Base-by-base conservation (phyloP, 306 rosid genomes). In the Rosa lucieae region DNA sequence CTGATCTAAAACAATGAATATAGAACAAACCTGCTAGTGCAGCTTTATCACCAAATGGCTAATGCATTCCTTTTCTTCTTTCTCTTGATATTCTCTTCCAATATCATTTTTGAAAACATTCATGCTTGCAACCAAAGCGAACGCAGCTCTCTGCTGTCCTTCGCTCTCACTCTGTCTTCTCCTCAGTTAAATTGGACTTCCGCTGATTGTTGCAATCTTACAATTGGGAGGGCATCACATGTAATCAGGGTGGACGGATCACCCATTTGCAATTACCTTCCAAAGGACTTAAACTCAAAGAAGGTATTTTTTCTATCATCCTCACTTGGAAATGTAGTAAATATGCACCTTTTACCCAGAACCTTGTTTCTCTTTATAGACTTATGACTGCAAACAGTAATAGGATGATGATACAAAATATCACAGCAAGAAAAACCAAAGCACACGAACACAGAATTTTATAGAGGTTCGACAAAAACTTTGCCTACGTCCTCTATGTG, bases 111-210 rank as follows among this genome's bases (percentile, higher is more conserved):
- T 42, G 7, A 42, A 42, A 42, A 42, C 44, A 49, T 48, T 48
- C 77, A 37, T 73, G 66, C 66, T 8, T 73, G 77, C 49, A 20
- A 29, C 29, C 29, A 29, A 73, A 8, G 9, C 1, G 65, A 73
- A 5, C 66, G 20, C 66, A 17, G n/a, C 26, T 21, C 56, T 8
- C 69, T 74, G 21, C n/a, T n/a, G 14, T 56, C 68, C 8, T 74
- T 74, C 5, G 3, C n/a, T 35, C 68, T 23, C 55, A 6, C 20
- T 44, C n/a, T 44, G 14, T 21, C 78, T 21, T 74, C 69, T 51
- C 21, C 26, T 74, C 53, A 12, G 8, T 1, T 58, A 23, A 58
- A 74, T 58, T 74, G 78, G 78, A 21, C 69, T 58, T 74, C 42
- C 42, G 0, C 23, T 1, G 9, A 74, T 20, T 74, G 55, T 42